Percentiles rank a stretch among this genome's conserved stretches.
Evolutionary conservation across 257 asterid species (phyloP).

Genomic region (Nicotiana attenuata): DNA sequence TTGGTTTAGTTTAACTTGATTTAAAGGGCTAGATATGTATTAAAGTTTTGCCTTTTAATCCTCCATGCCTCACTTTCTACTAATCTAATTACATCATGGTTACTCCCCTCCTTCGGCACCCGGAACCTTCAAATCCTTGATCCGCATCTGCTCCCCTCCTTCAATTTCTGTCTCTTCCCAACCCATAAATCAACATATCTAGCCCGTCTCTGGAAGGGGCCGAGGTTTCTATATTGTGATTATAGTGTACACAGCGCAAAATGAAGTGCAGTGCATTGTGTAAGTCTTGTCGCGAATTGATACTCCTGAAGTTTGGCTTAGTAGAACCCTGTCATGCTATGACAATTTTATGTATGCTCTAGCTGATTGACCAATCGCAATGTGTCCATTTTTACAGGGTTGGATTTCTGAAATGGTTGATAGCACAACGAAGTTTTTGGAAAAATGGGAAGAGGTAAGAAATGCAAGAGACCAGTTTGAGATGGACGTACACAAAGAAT

Average conservation of each 20-base stretch:
- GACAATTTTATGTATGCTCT: neutral
- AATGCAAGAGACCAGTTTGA: slow-evolving; percentile 41
- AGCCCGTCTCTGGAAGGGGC: neutral
- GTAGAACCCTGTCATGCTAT: neutral
- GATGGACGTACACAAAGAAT: slow-evolving; percentile 42
- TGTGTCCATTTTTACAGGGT: slow-evolving; percentile 25
- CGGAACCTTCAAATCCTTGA: too few relatives aligned
- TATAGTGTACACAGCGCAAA: neutral
- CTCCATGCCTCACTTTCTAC: neutral
- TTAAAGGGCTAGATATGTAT: neutral
- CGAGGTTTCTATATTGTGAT: neutral
- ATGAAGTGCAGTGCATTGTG: neutral
- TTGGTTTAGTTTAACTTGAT: neutral
- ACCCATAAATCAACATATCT: neutral
- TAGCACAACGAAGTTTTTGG: slow-evolving; percentile 32
- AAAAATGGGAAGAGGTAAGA: slow-evolving; percentile 46
- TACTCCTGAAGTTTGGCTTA: neutral
- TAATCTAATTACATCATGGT: neutral
- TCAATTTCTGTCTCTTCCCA: neutral
- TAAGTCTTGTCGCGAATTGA: neutral
- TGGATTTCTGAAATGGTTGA: slow-evolving; percentile 62
- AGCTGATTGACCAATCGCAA: neutral
- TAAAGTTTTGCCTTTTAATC: neutral
- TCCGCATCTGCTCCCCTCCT: neutral
- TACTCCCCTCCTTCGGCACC: neutral